These are phyloP conservation scores for Skeletonema marinoi DNA, from an alignment of 108 stramenopile genomes.

Conservation along the genomic window DNA sequence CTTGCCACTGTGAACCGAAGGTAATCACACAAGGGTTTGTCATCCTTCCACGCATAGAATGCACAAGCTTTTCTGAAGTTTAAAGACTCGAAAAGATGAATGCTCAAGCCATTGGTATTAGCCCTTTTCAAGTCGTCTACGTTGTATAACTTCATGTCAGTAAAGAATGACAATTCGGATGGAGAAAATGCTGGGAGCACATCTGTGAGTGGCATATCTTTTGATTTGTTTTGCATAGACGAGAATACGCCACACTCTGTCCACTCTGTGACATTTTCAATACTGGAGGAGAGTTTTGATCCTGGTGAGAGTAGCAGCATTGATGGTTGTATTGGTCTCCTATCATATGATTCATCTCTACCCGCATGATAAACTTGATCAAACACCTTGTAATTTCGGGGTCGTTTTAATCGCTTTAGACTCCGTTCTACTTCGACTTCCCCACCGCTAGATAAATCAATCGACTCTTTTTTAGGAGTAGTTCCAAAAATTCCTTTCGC, in stretches of 20 bases:
- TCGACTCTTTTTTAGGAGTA: background rate
- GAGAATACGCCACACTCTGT: background rate
- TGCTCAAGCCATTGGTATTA: background rate
- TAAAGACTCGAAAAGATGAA: slow-evolving; percentile 8
- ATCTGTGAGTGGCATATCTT: background rate
- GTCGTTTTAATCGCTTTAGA: background rate
- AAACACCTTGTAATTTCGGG: background rate
- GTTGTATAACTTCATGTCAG: background rate
- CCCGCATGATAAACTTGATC: background rate
- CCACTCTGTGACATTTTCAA: background rate
- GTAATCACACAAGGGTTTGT: background rate
- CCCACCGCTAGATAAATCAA: background rate
- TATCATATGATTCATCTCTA: background rate
- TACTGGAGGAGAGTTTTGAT: background rate
- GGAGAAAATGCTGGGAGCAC: background rate
- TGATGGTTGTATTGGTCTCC: background rate
- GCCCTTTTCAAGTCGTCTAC: slow-evolving; percentile 11
- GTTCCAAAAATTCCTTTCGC: background rate
- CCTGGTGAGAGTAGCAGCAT: background rate
- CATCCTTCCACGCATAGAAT: slow-evolving; percentile 20
- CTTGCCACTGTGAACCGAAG: slow-evolving; percentile 1
- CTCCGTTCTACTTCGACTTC: background rate
- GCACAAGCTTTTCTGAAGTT: slow-evolving; percentile 25
- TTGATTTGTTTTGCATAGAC: background rate
- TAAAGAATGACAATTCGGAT: background rate